Evolutionary conservation across 1,139 yeast genomes (phyloP), one percentile per base, ranked within the genome.

Genomic region (Zygosaccharomyces sapae): DNA sequence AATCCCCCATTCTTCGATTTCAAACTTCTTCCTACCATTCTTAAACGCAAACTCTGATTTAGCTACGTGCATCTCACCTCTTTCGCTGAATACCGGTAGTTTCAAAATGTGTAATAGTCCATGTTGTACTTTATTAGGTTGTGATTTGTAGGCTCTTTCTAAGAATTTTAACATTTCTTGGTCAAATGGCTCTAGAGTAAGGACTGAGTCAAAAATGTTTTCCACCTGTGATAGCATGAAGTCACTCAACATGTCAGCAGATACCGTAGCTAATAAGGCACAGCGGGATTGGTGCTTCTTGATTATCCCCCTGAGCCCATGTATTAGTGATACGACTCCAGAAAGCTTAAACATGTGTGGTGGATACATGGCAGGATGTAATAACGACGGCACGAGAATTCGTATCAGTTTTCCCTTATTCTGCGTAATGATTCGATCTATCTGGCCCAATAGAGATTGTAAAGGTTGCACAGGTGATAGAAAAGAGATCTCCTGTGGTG

Each of bases 1-100:
- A 41, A 92, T 92, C 20, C 95, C 87, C 95, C 96, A 90, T 60
- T 82, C 87, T 55, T 86, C 90, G 49, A 90, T 84, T 59, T 86
- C 95, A 63, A 92, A 88, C 60, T 77, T 81, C 67, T 82, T 81
- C 53, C 86, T 75, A 10, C 96, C 92, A 53, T 88, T 88, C 61
- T 84, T 82, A 69, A 90, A 92, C 3, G 96, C 90, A 66, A 78
- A 83, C 67, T 90, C 97, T 46, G 87, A 84, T 48, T 74, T 73
- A 48, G 81, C 79, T 1, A 80, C 76, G 57, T 80, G 79, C 96
- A 89, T 90, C 56, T 80, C 73, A 0, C 98, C 97, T 38, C 80
- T 67, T 39, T 84, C 92, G 41, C 89, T 80, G 38, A 87, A 68
- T 2, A 78, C 72, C 0, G 96, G 95, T 9, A 89, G 62, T 57